phyloP scores from a whole-genome alignment of 2,329 filamentous ascomycete species.

The Pseudogymnoascus pannorum region DNA sequence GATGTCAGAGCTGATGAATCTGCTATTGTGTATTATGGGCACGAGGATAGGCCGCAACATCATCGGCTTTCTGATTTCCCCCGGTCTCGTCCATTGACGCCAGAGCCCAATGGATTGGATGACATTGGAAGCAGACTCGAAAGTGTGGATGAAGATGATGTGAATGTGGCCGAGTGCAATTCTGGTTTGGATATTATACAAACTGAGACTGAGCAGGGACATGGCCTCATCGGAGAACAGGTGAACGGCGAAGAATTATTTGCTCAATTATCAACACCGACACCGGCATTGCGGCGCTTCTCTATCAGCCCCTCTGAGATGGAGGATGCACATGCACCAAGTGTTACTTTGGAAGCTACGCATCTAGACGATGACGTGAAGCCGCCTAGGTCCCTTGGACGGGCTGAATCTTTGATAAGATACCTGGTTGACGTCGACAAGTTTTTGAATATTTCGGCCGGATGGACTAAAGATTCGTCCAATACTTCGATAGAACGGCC shows the following conservation, averaged over 20 bases:
- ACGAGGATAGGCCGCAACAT: slow-evolving; percentile 16
- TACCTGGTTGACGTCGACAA: neutral
- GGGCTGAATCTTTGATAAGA: neutral
- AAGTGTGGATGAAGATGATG: neutral
- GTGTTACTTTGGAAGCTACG: neutral
- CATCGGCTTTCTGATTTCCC: neutral
- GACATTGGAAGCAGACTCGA: neutral
- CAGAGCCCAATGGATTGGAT: neutral
- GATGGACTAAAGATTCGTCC: neutral
- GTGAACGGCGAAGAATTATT: neutral
- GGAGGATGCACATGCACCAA: neutral
- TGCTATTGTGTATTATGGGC: slow-evolving; percentile 21
- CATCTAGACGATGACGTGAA: neutral
- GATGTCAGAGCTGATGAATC: slow-evolving; percentile 19
- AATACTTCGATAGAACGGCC: neutral
- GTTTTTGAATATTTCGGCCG: neutral
- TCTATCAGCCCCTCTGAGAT: neutral
- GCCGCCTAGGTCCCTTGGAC: neutral
- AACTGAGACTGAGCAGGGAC: neutral
- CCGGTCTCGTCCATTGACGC: neutral
- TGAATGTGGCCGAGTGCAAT: neutral
- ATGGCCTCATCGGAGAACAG: neutral
- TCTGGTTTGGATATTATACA: neutral
- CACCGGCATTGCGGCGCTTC: neutral
- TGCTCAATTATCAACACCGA: neutral